These are phyloP conservation scores for Termitomyces sp. DNA, from an alignment of 768 basidiomycete species.

Conservation along the genomic window DNA sequence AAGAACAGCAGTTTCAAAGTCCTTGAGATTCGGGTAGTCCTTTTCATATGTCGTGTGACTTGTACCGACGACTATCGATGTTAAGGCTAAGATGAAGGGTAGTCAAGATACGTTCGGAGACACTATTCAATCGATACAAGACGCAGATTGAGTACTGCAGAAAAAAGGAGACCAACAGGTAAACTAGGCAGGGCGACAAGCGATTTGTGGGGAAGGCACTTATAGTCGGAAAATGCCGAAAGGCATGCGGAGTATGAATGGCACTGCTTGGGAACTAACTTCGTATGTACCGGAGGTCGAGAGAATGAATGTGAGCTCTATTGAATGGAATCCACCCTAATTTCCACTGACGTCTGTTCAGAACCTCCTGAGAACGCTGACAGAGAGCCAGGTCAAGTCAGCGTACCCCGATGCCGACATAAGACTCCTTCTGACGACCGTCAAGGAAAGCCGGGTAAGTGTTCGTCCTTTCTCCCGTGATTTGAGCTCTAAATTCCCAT, in stretches of 20 bases:
- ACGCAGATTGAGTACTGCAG: no score
- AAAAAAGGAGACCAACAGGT: neutral
- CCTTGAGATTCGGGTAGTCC: neutral
- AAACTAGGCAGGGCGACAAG: neutral
- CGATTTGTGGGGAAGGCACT: neutral
- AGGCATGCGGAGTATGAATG: conserved; percentile 12
- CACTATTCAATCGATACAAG: neutral
- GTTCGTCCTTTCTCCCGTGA: conserved; percentile 13
- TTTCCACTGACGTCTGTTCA: conserved; percentile 23
- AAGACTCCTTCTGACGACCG: conserved; percentile 73
- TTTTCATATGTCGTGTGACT: neutral
- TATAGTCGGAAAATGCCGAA: conserved; percentile 11
- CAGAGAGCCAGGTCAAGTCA: conserved; percentile 66
- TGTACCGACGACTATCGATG: neutral
- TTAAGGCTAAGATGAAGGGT: neutral
- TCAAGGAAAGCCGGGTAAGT: conserved; percentile 86
- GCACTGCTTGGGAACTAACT: conserved; percentile 14
- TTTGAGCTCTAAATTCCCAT: conserved; percentile 5
- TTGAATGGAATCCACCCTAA: conserved; percentile 20
- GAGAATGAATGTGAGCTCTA: conserved; percentile 41
- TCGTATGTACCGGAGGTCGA: conserved; percentile 18
- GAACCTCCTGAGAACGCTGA: conserved; percentile 89
- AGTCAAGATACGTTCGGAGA: no score
- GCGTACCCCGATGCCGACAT: conserved; percentile 64
- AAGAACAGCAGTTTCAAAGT: neutral